Base-by-base conservation (phyloP, 176 grass and related monocot species). In the Oryza glaberrima region DNA sequence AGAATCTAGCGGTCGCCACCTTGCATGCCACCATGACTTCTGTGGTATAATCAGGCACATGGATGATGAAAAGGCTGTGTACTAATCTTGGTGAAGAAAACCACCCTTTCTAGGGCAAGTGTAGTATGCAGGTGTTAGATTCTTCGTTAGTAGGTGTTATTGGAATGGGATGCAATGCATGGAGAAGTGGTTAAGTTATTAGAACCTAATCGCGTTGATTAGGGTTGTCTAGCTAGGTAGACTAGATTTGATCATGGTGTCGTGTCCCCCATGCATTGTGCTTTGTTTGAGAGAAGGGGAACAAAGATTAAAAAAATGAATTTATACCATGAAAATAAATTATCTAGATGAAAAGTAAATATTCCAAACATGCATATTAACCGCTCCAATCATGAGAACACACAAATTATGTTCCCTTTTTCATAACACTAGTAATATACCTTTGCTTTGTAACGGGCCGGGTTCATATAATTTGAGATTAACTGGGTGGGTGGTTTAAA, bases 1-100 rank as follows among this genome's bases (percentile, higher is more conserved):
- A 63, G 77, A 79, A 84, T 84, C 69, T 76, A 80, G 73, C 22
- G 82, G 87, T 89, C 77, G 11, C 63, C 64, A 45, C 60, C 82
- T 16, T 48, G 58, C 20, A 63, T 63, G 63, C 70, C 48, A 58
- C 67, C 56, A 82, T 58, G 19, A 58, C 54, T 58, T n/a, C 17
- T 0, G 22, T 38, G 47, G 32, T 38, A 28, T 54, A 67, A 77
- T 82, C 40, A 41, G 40, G 40, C 6, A 90, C 78, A 82, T 86
- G 73, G 7, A 10, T 63, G 20, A 61, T 61, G 56, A 28, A 19
- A 65, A 75, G 70, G 20, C 11, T 67, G 7, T 34, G 25, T 35
- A 49, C 26, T 35, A n/a, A 16, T 52, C 61, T 52, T 67, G 61
- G 4, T 26, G 23, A 75, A 40, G 9, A 23, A 63, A 63, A 23